Evolutionary conservation across 1,284 basidiomycete species (phyloP), one percentile per base, ranked within the genome.

Genomic region (Ceratobasidium sp.): DNA sequence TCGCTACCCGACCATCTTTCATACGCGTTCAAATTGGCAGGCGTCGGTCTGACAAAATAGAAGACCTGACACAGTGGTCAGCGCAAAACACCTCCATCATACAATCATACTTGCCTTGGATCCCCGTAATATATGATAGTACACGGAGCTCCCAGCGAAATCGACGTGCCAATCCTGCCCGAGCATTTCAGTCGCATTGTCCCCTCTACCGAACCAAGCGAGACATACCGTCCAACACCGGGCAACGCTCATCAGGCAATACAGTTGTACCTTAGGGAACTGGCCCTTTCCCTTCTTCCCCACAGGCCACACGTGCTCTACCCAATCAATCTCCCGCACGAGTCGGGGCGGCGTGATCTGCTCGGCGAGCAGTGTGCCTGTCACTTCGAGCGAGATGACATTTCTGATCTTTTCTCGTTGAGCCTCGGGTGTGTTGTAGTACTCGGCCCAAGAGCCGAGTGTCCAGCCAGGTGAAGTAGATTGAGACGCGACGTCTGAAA

Each of bases 221-320:
- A 18, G 14, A 81, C 87, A 79, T 76, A 94, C 95, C 74, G 96
- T 98, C 93, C 95, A 97, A 40, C 94, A 94, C 74, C 87, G 85
- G 25, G 83, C 84, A 16, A 88, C 91, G 66, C 94, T 90, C 94
- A 98, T 98, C 74, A 99, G 83, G 78, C 96, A 97, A 80, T 99
- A 99, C 54, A 97, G 82, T 78, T 97, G 95, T 4, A 99, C 96
- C 77, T 97, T 96, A 6, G 96, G 96, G 80, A 94, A 98, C 56
- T 91, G 86, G 0, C 89, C 89, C 76, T 88, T 88, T 21, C 90
- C 90, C 77, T 87, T 90, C 64, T 86, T 86, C 66, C 86, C 87
- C 74, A 82, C 84, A 0, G 93, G 94, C 96, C 96, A 99, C 79
- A 90, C 94, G 76, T 91, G 93, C 78, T 97, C 94, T 11, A 98